Evolutionary conservation across 177 flowering plant species (phyloP).

Genomic region (Tripterygium wilfordii): DNA sequence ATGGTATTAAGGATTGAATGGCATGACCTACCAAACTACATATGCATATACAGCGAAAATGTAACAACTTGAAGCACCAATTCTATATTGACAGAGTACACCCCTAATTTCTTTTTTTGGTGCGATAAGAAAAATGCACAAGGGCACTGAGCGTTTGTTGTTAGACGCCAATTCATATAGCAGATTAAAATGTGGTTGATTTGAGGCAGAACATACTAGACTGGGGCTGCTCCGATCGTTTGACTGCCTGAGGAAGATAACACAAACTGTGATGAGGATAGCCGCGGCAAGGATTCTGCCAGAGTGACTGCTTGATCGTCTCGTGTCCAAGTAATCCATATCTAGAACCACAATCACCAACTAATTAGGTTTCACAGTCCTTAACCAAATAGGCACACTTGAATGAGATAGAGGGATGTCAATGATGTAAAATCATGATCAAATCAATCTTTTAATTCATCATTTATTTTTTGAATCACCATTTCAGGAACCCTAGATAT

Average conservation of each 20-base stretch:
- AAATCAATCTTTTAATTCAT: too few species aligned
- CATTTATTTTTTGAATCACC: too few species aligned
- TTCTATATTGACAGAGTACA: too few species aligned
- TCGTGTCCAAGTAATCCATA: conserved; percentile 63
- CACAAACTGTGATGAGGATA: conserved; percentile 38
- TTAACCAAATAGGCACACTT: too few species aligned
- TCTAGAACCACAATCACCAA: conserved; percentile 29
- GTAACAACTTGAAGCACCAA: too few species aligned
- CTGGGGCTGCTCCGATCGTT: conserved; percentile 25
- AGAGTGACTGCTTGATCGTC: conserved; percentile 37
- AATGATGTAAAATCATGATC: too few species aligned
- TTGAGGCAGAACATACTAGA: conserved; percentile 8
- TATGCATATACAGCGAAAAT: too few species aligned
- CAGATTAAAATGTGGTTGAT: not conserved
- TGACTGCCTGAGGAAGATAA: conserved; percentile 46
- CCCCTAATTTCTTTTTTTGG: too few species aligned
- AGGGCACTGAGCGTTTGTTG: not conserved
- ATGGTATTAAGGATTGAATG: not conserved
- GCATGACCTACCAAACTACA: too few species aligned
- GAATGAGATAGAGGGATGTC: too few species aligned
- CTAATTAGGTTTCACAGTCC: too few species aligned
- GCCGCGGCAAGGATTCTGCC: conserved; percentile 58
- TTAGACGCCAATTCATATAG: not conserved
- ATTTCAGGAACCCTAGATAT: too few species aligned
- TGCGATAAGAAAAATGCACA: not conserved